phyloP scores from a whole-genome alignment of 257 asterid species.

The Primulina tabacum region DNA sequence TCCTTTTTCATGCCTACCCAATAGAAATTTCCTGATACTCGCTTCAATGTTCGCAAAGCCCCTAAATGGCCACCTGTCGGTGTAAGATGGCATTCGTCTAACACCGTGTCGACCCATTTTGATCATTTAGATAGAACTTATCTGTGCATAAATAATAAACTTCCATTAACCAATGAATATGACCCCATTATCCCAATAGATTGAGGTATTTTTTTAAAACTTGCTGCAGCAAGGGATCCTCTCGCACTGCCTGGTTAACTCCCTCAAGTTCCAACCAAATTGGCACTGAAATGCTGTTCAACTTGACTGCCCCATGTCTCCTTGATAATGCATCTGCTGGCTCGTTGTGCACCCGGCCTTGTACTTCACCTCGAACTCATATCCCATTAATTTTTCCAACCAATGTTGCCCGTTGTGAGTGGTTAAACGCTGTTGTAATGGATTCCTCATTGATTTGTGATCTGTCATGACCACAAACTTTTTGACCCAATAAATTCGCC shows the following conservation, averaged over 20 bases:
- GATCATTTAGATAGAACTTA: background rate
- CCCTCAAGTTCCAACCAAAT: background rate
- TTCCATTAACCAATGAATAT: background rate
- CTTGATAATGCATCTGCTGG: background rate
- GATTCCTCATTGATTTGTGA: background rate
- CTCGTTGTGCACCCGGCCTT: background rate
- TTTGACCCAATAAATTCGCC: no score
- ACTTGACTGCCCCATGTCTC: background rate
- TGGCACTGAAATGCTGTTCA: background rate
- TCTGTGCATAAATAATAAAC: background rate
- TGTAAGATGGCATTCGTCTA: background rate
- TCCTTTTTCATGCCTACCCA: background rate
- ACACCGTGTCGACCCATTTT: background rate
- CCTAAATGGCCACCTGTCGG: background rate
- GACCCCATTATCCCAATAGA: no score
- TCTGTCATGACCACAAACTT: no score
- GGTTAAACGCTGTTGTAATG: background rate
- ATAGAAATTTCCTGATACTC: background rate
- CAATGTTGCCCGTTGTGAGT: background rate
- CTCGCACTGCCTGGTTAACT: background rate
- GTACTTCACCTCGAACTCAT: background rate
- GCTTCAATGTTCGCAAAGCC: background rate
- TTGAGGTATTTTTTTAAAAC: no score
- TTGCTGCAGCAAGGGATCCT: background rate
- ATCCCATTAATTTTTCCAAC: background rate